A percentile compares a stretch with the other conserved stretches of the same genome.
phyloP scores from a whole-genome alignment of 2,329 filamentous ascomycete species.

The Cladosporium sp. region DNA sequence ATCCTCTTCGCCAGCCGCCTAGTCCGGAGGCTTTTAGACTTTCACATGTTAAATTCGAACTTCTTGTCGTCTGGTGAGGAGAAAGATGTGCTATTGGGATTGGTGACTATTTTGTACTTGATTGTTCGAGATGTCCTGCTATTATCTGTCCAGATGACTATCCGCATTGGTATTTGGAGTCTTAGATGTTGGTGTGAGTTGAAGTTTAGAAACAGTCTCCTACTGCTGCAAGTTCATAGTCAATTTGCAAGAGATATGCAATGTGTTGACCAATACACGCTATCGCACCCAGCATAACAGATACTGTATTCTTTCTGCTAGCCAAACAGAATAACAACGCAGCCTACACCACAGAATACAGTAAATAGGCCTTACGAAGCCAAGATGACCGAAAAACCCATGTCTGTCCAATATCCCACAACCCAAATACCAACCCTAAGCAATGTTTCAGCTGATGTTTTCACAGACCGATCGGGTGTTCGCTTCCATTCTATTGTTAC shows the following conservation, averaged over 20 bases:
- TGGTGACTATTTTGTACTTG: too few relatives aligned
- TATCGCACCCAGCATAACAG: not conserved
- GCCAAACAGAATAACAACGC: not conserved
- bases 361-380: not conserved
- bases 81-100: too few relatives aligned
- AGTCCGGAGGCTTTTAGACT: not conserved
- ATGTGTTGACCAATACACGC: not conserved
- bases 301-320: not conserved
- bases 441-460: not conserved
- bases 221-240: not conserved
- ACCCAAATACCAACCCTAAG: not conserved
- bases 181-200: not conserved
- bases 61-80: not conserved
- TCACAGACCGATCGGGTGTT: not conserved
- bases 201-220: not conserved
- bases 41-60: not conserved
- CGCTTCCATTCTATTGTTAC: not conserved
- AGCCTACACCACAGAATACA: not conserved
- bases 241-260: not conserved
- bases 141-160: rapidly evolving
- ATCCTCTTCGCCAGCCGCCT: not conserved
- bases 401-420: not conserved
- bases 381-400: not conserved
- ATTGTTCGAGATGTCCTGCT: not conserved
- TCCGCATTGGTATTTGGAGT: not conserved